Evolutionary conservation across 83 land plant genomes (phyloP), one percentile per base, ranked within the genome.

Genomic region (Picea abies): DNA sequence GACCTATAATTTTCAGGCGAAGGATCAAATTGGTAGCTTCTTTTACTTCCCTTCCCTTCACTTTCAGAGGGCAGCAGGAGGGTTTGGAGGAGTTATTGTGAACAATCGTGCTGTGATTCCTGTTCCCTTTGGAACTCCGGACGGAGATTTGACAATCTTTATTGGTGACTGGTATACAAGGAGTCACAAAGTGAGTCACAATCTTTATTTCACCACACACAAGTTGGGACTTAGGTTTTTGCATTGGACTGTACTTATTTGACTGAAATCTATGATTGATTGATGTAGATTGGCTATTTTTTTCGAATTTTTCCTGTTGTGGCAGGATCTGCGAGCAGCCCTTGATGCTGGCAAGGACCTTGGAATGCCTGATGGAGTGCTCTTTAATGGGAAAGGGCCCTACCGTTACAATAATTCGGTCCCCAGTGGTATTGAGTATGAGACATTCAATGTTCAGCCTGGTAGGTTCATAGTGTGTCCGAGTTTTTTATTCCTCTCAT

Each of bases 1-100:
- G 93, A 92, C 96, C 1, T 94, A 92, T 81, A 63, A 84, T 9
- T 92, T 94, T 79, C 91, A 90, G 75, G 87, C 87, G 20, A 94
- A 94, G 82, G 96, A 94, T 84, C 96, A 94, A 84, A 89, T 94
- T 70, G 96, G 96, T 64, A 94, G 94, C 85, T 94, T 83, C 82
- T 89, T 85, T 66, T 92, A 92, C 82, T 94, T 82, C 82, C 96
- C 96, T 22, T 88, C 95, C 19, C 71, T 87, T 26, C 16, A 39
- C 60, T 52, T 94, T 22, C 94, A 94, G 72, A 89, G 91, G 56
- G 95, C 93, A 61, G 86, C 88, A 11, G 96, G 95, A 4, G 96
- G 95, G 4, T 94, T 81, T 79, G 93, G 96, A 2, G 92, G 92
- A 4, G 63, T 94, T 41, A 66, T 81, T 26, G 82, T 94, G 1